Base-by-base conservation (phyloP, 2,329 filamentous ascomycete genomes). In the Huntiella moniliformis region DNA sequence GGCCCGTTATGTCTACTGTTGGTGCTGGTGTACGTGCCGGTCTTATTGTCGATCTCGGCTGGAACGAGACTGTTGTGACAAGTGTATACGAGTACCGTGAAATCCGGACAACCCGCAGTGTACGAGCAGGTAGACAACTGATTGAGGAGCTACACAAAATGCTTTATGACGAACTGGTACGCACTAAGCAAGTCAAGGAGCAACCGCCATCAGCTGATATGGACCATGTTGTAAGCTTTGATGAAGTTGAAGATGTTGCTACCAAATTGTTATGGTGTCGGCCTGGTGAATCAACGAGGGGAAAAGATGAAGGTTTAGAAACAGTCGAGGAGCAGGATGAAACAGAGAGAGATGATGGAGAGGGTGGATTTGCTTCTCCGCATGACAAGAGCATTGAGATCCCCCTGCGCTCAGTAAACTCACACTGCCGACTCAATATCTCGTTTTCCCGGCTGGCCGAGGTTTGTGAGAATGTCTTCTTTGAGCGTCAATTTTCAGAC, bases 71-170 rank as follows among this genome's bases (percentile, higher is more conserved):
- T 0, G 72, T 79, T 0, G 74, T 92, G 16, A 93, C 85, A 0
- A 82, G 79, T 4, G 70, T 96, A 5, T 96, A 87, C 57, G 91
- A 98, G 61, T 94, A 86, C 58, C 78, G 83, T 45, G 86, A 93
- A 58, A 74, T 94, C 1, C 67, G 70, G 12, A 75, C 74, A 45
- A 73, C 68, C 47, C 71, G 83, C 45, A 88, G 74, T 35, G 68
- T 83, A 11, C 71, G 91, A 52, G 86, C 76, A 32, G 85, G 80
- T 49, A 87, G 78, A 56, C 60, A 72, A 48, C 63, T 96, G 15
- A 71, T 80, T 38, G 69, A 79, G 53, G 72, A 78, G 47, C 77
- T 85, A 54, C 82, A 78, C 53, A 71, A 70, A 47, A 58, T 82
- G 13, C 59, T 88, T 3, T 68, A 70, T 15, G 60, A 66, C 16